A percentile compares a stretch with the other conserved stretches of the same genome.
These are phyloP conservation scores for Lentinula novae-zelandiae DNA, from an alignment of 1,284 basidiomycete species.

Conservation along the genomic window DNA sequence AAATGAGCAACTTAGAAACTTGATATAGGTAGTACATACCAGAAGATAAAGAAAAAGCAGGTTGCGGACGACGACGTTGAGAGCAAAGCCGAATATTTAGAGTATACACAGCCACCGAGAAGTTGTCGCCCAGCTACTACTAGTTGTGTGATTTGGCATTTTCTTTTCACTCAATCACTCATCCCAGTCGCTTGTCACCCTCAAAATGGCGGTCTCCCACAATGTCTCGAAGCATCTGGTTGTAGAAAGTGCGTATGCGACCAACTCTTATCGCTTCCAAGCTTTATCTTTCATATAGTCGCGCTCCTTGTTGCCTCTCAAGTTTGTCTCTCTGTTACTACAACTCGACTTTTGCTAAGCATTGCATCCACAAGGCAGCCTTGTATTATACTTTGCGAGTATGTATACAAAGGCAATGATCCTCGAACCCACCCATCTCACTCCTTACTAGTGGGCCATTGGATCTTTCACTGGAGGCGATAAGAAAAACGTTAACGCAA, in stretches of 20 bases:
- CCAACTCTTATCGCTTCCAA: not conserved
- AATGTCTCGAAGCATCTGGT: not conserved
- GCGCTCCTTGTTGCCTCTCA: constrained; percentile 42
- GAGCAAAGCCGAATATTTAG: not conserved
- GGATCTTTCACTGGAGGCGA: constrained; percentile 27
- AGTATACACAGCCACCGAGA: not conserved
- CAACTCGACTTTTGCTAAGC: constrained; percentile 20
- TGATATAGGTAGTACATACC: not conserved
- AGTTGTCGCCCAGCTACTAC: not conserved
- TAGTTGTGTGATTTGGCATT: too few relatives aligned
- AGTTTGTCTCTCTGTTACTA: constrained; percentile 26
- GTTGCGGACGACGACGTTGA: not conserved
- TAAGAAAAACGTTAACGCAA: constrained; percentile 64
- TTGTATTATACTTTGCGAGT: constrained; percentile 43
- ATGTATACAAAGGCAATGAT: constrained; percentile 15
- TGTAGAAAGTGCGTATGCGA: not conserved
- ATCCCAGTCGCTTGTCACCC: not conserved
- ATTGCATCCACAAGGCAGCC: constrained; percentile 34
- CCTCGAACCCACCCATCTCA: not conserved
- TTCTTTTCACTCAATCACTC: not conserved
- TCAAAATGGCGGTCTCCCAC: constrained; percentile 2
- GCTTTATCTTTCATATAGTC: constrained; percentile 23
- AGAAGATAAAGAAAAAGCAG: not conserved
- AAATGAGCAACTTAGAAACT: not conserved
- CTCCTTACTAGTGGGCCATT: constrained; percentile 33